Percentiles rank a stretch among this genome's conserved stretches.
Conservation (phyloP, 768 basidiomycete genomes). For the Suillus brevipes region DNA sequence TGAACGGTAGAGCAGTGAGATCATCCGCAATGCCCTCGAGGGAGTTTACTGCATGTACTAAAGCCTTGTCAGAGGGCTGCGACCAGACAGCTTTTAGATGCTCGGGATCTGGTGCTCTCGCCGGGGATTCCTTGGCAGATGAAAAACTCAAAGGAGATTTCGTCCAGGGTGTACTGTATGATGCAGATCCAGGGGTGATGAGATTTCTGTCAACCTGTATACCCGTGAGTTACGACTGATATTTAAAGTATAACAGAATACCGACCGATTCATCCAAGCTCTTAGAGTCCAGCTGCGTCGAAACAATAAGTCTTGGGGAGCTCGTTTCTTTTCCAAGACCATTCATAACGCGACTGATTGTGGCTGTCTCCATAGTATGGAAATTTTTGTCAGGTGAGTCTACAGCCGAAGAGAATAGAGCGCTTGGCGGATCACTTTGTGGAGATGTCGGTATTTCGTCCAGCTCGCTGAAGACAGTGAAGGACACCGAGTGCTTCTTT, state of each 20-base stretch:
- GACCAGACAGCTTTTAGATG: slow-evolving; percentile 86
- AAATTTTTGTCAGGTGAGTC: slow-evolving; percentile 13
- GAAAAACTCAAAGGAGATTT: slow-evolving; percentile 52
- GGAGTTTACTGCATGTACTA: slow-evolving; percentile 69
- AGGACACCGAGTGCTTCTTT: slow-evolving; percentile 56
- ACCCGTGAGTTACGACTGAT: slow-evolving; percentile 16
- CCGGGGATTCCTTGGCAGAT: slow-evolving; percentile 62
- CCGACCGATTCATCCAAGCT: slow-evolving; percentile 57
- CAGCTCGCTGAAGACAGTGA: slow-evolving; percentile 79
- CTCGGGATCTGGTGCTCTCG: slow-evolving; percentile 75
- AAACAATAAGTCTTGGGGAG: slow-evolving; percentile 22
- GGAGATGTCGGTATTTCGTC: slow-evolving; percentile 36
- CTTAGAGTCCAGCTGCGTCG: slow-evolving; percentile 46
- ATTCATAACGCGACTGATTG: slow-evolving; percentile 14
- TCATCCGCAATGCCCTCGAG: slow-evolving; percentile 85
- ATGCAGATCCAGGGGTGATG: slow-evolving; percentile 45
- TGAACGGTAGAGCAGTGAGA: slow-evolving; percentile 74
- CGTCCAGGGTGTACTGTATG: slow-evolving; percentile 48
- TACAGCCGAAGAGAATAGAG: slow-evolving; percentile 24
- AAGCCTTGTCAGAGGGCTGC: slow-evolving; percentile 71
- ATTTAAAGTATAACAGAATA: slow-evolving; percentile 12
- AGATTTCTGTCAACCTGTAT: slow-evolving; percentile 44
- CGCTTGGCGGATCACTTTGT: slow-evolving; percentile 21
- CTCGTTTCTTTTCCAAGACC: slow-evolving; percentile 13
- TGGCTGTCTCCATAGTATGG: slow-evolving; percentile 12